Evolutionary conservation across 106 monocot genomes (phyloP), one percentile per base, ranked within the genome.

Genomic region (Dactylorhiza incarnata): DNA sequence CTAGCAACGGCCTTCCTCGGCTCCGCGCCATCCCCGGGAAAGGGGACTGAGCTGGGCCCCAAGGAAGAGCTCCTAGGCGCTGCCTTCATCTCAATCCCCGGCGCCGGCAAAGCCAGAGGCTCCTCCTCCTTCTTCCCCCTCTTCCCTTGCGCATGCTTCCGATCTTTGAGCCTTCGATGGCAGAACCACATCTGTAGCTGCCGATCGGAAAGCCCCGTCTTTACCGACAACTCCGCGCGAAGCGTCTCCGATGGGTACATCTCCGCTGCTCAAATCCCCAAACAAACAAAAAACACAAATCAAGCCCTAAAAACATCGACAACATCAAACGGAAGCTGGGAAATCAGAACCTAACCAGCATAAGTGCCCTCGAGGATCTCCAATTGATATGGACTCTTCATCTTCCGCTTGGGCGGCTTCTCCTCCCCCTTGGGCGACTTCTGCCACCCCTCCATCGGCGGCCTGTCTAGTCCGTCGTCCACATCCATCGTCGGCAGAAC

Each of bases 101-200:
- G 50, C 48, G 37, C 8, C 4, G 83, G 47, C 6, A 48, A 43
- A 9, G 26, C 6, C 20, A 45, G 47, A 11, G 51, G 17, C 44
- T 81, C 83, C 47, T 88, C 86, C 48, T 86, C 83, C 76, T 77
- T 76, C 70, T 76, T 80, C 17, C 56, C 70, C 80, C 76, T 78
- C 84, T 78, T 82, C 19, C 80, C 12, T 14, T 84, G 78, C 13
- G 78, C 70, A 71, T 56, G 48, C 76, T 97, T 97, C 70, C 93
- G 77, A 69, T 97, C 94, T 75, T 99, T 99, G 25, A 94, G 86
- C 77, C 97, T 82, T 61, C 97, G 82, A 68, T 99, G 97, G 55
- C 97, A 99, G 79, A 99, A 99, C 94, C 97, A 99, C 97, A 99
- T 99, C 90, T 99, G 97, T 20, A 99, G 87, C 83, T 99, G 97